Evolutionary conservation across 495 filamentous ascomycete genomes (phyloP), one percentile per base, ranked within the genome.

Genomic region (Echria macrotheca): DNA sequence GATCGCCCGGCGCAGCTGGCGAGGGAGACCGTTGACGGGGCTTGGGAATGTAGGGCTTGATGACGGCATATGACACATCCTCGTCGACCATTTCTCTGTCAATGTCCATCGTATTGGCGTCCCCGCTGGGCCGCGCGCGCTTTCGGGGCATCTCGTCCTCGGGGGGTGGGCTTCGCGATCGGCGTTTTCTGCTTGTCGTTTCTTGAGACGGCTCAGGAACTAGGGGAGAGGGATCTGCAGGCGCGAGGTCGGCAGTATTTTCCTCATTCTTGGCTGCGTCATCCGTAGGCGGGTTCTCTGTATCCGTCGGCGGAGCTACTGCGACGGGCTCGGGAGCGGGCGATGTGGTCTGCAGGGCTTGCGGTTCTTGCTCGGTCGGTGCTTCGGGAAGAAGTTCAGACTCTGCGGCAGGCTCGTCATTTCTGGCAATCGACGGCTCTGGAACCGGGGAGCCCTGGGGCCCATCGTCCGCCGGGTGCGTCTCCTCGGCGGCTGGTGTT

Each of bases 181-280:
- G 75, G 29, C 87, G 80, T 67, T 89, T 91, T 39, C 87, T 76
- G 65, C 87, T 89, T 47, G 77, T 78, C 18, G 65, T 59, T 43
- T 90, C 86, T 37, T 84, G 81, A 24, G 68, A 44, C 17, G 71
- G 48, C 22, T 61, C 57, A 14, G 49, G 52, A 21, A 47, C 44
- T 18, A 44, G 22, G n/a, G 53, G 14, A 10, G 35, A 38, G 4
- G 39, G 21, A 9, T 51, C 49, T 18, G 29, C 7, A 28, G 55
- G 25, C 23, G n/a, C n/a, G n/a, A n/a, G n/a, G n/a, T n/a, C n/a
- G n/a, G 37, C 29, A 14, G 45, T 50, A 11, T 55, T 35, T 11
- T 46, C 24, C 4, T 7, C 9, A 18, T 10, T 32, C 32, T 39
- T 25, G 15, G 26, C 31, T 6, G 29, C 12, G 7, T 26, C 10